These are phyloP conservation scores for Trypethelium eluteriae DNA, from an alignment of 495 filamentous ascomycete genomes.

Conservation along the genomic window DNA sequence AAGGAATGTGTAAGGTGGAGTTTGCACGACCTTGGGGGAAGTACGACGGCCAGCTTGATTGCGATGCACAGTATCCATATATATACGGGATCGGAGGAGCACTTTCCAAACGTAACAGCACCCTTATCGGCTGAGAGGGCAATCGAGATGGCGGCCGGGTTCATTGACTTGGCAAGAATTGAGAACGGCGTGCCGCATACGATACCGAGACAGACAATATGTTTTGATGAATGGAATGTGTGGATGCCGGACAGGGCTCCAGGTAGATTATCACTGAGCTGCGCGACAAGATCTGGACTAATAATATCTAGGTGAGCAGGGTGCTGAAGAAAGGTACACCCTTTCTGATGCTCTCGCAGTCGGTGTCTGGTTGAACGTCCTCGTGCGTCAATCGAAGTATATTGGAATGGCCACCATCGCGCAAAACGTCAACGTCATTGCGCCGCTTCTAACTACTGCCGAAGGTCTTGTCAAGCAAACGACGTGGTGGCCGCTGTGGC, in stretches of 20 bases:
- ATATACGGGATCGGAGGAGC: constrained; percentile 54
- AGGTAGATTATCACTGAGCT: constrained; percentile 27
- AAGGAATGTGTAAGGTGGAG: constrained; percentile 55
- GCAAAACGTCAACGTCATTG: constrained; percentile 72
- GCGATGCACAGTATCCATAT: constrained; percentile 68
- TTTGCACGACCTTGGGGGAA: constrained; percentile 31
- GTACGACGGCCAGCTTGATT: constrained; percentile 36
- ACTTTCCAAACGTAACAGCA: constrained; percentile 56
- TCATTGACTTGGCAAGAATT: constrained; percentile 69
- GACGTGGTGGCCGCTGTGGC: constrained; percentile 68
- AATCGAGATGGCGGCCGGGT: constrained; percentile 57
- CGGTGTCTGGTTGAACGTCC: constrained; percentile 66
- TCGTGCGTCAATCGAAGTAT: constrained; percentile 63
- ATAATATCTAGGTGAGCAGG: constrained; percentile 41
- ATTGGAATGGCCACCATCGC: constrained; percentile 78
- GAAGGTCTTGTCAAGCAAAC: constrained; percentile 61
- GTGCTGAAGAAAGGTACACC: constrained; percentile 65
- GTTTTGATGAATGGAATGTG: constrained; percentile 83
- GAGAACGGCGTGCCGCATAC: constrained; percentile 53
- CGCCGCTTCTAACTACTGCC: constrained; percentile 62
- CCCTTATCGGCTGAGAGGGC: constrained; percentile 65
- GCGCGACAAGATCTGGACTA: background rate
- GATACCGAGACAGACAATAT: constrained; percentile 57
- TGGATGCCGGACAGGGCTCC: constrained; percentile 70
- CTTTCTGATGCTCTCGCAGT: constrained; percentile 71